Evolutionary conservation across 768 basidiomycete genomes (phyloP).

Genomic region (Sporobolomyces phaffii): DNA sequence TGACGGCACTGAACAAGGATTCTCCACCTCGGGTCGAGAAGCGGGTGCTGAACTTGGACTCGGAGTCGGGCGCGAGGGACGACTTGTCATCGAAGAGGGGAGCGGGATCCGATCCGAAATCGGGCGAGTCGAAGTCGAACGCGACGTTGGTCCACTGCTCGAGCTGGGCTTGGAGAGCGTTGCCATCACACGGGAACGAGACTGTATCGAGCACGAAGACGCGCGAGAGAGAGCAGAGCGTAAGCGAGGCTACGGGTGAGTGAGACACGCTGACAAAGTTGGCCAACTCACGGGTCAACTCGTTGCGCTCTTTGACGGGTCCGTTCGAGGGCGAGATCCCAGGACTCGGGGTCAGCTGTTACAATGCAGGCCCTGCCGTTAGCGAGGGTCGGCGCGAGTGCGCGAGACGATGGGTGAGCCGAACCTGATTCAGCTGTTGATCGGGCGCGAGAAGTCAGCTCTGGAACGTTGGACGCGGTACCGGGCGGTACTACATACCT

Average conservation of each 20-base stretch:
- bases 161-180: constrained; percentile 33
- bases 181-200: constrained; percentile 32
- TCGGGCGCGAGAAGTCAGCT: not conserved
- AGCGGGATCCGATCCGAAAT: constrained; percentile 21
- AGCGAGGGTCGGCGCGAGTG: not conserved
- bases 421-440: constrained; percentile 30
- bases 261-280: not conserved
- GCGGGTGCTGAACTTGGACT: too few relatives aligned
- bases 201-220: too few relatives aligned
- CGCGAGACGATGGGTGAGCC: not conserved
- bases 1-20: not conserved
- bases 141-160: constrained; percentile 39
- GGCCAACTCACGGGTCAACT: constrained; percentile 12
- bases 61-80: not conserved
- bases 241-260: not conserved
- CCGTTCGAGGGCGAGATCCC: constrained; percentile 29
- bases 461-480: not conserved
- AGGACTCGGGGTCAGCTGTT: constrained; percentile 20
- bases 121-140: constrained; percentile 39
- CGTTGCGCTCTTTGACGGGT: constrained; percentile 16
- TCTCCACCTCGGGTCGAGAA: too few relatives aligned
- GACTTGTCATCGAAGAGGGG: not conserved
- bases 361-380: not conserved
- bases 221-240: not conserved
- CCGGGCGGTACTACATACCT: not conserved